Base-by-base conservation (phyloP, 2,329 filamentous ascomycete species). In the Trichothecium sympodiale region DNA sequence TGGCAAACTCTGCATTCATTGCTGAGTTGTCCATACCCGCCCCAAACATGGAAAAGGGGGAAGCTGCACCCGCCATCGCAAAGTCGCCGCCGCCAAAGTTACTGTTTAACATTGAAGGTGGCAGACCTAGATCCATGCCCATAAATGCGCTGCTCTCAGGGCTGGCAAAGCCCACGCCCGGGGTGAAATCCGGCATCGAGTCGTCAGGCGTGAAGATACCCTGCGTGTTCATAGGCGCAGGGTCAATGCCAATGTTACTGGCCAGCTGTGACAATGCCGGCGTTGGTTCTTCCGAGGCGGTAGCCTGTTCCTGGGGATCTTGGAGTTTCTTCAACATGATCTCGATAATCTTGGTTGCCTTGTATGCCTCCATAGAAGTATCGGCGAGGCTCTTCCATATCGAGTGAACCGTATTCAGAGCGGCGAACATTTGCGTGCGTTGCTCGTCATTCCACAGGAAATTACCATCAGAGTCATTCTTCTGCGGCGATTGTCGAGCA, bases 331-430 rank as follows among this genome's bases (percentile, higher is more conserved):
- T 70, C 31, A 96, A 61, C 74, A 96, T 87, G 35, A 95, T 77
- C 16, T 77, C 78, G n/a, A 96, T 65, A 17, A 89, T 71, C 29
- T 76, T 77, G 29, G 77, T 77, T 2, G 86, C 89, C 60, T 96
- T 96, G 62, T 80, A 88, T 0, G 88, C 86, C 46, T 96, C 89
- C 61, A 95, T 81, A 1, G 83, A 91, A 17, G 77, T 69, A 37
- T 91, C 80, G 3, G 78, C 74, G 9, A 87, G 65, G 8, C 75
- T 76, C 33, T 81, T 78, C 87, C 88, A 96, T 38, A 96, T 91
- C 14, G 71, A 66, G 31, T 75, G 72, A 8, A 83, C 83, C 14
- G 70, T 71, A 50, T 88, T 80, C 3, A 96, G 70, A 1, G 78
- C 74, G 16, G 66, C 60, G 20, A 91, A 67, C 83, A 95, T 93